Base-by-base conservation (phyloP, 2,329 filamentous ascomycete genomes). In the Xylaria polymorpha region DNA sequence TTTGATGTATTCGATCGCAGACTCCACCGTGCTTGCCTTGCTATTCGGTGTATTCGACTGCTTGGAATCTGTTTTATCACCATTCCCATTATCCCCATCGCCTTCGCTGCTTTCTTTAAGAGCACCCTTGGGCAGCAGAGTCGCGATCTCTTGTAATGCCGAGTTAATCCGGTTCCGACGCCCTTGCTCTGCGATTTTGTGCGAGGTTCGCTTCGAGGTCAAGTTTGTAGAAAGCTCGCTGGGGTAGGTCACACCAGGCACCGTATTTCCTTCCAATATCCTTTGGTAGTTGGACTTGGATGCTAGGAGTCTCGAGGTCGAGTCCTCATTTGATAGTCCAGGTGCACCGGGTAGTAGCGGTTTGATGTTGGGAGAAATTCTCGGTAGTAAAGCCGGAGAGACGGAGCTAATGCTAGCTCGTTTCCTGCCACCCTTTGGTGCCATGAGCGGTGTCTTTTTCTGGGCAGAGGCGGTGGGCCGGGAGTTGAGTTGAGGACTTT, bases 281-380 rank as follows among this genome's bases (percentile, higher is more conserved):
- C 98, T 97, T 77, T 98, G 95, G 77, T 99, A 99, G 77, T 99
- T 99, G 1, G 95, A 98, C 79, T 98, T 98, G 18, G 93, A 94
- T 43, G 94, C 93, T 35, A 99, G 86, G 53, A 98, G 87, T 35
- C 94, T 86, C n/a, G 88, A 90, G 0, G 88, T 86, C 1, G 87
- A 85, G 73, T 89, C 87, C 72, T 90, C 88, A 4, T 84, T 84
- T 1, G 86, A 84, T 66, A 85, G 81, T 3, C 85, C 85, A 4
- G 83, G 77, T 0, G 80, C 80, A 32, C 82, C 91, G 22, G 94
- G 94, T 56, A 98, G 86, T 25, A 98, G 81, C 10, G 96, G 95
- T 79, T 97, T 97, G 79, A 99, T 97, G 79, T 90, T 97, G 3
- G 95, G 96, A 32, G 94, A 98, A 70, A 98, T 98, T 79, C 89